Evolutionary conservation across 257 asterid genomes (phyloP), one percentile per base, ranked within the genome.

Genomic region (Jasminum sambac): DNA sequence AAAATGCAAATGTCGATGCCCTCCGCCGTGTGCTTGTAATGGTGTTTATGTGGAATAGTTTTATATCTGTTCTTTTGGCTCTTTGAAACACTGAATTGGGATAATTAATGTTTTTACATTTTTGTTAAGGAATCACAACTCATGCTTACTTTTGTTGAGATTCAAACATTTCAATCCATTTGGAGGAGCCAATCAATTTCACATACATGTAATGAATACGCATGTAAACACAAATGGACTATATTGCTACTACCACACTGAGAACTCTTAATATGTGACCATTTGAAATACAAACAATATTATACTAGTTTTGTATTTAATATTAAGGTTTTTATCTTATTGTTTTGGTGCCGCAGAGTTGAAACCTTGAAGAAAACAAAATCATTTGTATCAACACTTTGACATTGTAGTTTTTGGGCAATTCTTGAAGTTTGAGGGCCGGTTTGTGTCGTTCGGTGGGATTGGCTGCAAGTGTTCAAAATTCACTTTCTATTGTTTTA

Each of bases 381-480:
- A 23, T 25, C n/a, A 44, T 40, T 42, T 50, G 30, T 40, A 11
- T 19, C 19, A 0, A 63, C 16, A 34, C 58, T 1, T 6, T 21
- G 39, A 12, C 7, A 19, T 10, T 24, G n/a, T 50, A n/a, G 5
- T 17, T 48, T 16, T 50, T 50, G 14, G 58, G 21, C 36, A 38
- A 11, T 23, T 50, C 19, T 48, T n/a, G 66, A 69, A 44, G 75
- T 71, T 44, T 6, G 57, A 66, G 66, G 61, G 6, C 25, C 37
- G n/a, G 16, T 26, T 46, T 60, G 26, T 25, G 25, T 69, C 43
- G 26, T 63, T 17, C 64, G 17, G 40, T 69, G 74, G 37, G 59
- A 84, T 84, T 87, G 89, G 87, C 58, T 74, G 85, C 43, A 72
- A 42, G 46, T 77, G 77, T 75, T 82, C 89, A 8, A 82, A 78